These are phyloP conservation scores for Eucalyptus lansdowneana DNA, from an alignment of 345 rosid species.

Conservation along the genomic window DNA sequence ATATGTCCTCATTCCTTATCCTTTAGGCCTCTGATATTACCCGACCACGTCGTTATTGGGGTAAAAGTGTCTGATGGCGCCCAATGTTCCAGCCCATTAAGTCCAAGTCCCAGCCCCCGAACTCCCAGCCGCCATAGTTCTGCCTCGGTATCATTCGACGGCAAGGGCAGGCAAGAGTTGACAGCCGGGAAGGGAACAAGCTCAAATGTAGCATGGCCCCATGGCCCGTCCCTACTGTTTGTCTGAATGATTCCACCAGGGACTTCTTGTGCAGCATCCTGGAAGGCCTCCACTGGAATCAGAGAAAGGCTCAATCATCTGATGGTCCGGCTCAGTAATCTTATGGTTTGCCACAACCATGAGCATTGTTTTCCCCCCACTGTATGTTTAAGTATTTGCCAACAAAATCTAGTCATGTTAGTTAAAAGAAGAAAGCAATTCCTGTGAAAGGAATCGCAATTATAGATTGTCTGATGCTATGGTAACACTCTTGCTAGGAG, in stretches of 20 bases:
- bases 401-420: background rate
- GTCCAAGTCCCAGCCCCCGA: background rate
- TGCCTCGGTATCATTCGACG: conserved; percentile 96
- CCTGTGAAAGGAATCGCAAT: background rate
- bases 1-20: conserved; percentile 96
- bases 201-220: conserved; percentile 96
- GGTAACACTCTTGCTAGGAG: background rate
- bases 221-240: conserved; percentile 96
- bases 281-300: conserved; percentile 91
- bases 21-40: conserved; percentile 90
- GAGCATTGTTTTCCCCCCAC: background rate
- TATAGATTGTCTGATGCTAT: background rate
- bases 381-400: background rate
- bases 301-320: conserved; percentile 59
- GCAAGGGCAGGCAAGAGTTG: conserved; percentile 75
- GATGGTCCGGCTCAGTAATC: conserved; percentile 73
- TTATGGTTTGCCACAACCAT: conserved; percentile 43
- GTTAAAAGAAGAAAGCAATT: background rate
- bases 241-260: conserved; percentile 64
- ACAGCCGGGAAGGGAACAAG: conserved; percentile 88
- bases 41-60: conserved; percentile 76
- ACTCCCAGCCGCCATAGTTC: conserved; percentile 63
- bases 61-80: conserved; percentile 46
- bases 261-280: conserved; percentile 90
- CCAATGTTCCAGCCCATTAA: background rate